Conservation (phyloP, 2,329 filamentous ascomycete species). For the Ophiostoma triangulosporum region DNA sequence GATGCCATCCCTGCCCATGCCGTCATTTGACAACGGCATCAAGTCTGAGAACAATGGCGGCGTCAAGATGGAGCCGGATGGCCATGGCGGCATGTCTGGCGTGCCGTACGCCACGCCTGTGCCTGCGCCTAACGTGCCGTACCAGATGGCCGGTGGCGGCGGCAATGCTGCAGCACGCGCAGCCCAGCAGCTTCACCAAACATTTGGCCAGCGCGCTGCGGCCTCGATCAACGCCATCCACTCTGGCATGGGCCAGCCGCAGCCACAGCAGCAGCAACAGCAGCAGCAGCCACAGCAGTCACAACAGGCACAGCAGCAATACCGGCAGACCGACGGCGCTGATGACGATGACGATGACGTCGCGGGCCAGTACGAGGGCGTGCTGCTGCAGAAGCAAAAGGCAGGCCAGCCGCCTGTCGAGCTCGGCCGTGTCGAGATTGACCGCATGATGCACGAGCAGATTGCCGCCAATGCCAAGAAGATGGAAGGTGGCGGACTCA, state of each 20-base stretch:
- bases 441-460: constrained; percentile 54
- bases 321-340: constrained; percentile 66
- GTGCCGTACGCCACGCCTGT: constrained; percentile 1
- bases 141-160: constrained; percentile 17
- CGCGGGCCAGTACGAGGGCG: constrained; percentile 47
- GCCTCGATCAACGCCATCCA: constrained; percentile 53
- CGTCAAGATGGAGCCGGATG: constrained; percentile 13
- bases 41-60: constrained; percentile 12
- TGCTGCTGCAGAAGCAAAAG: constrained; percentile 44
- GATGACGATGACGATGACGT: constrained; percentile 51
- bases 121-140: constrained; percentile 18
- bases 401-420: constrained; percentile 39
- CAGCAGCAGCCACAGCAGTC: constrained; percentile 11
- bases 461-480: constrained; percentile 51
- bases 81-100: neutral
- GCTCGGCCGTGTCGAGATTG: constrained; percentile 50
- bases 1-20: constrained; percentile 19
- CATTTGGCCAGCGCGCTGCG: constrained; percentile 50
- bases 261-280: constrained; percentile 13
- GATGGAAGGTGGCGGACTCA: constrained; percentile 63
- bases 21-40: constrained; percentile 8
- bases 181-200: constrained; percentile 39
- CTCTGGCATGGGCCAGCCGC: constrained; percentile 22
- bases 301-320: constrained; percentile 13
- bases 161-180: constrained; percentile 39